Percentiles rank a stretch among this genome's conserved stretches.
Evolutionary conservation across 2,329 filamentous ascomycete species (phyloP).

Genomic region (Phialophora tarda): DNA sequence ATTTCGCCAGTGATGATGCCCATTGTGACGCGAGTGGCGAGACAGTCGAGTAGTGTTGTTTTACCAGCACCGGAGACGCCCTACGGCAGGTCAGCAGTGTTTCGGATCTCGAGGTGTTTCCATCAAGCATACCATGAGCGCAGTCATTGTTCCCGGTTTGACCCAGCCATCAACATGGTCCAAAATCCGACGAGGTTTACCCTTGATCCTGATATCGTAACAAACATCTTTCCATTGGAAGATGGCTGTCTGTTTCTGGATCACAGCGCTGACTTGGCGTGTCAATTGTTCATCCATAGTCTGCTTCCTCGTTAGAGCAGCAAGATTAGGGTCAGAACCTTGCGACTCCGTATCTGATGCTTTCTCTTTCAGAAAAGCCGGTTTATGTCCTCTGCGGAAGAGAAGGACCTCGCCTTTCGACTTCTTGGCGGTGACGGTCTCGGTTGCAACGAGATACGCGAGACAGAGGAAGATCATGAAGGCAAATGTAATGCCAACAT

Average conservation of each 20-base stretch:
- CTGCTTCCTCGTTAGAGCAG: constrained; percentile 23
- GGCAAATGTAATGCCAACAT: constrained; percentile 71
- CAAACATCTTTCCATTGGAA: constrained; percentile 87
- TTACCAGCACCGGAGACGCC: constrained; percentile 88
- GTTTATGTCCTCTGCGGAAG: constrained; percentile 71
- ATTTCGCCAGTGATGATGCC: constrained; percentile 87
- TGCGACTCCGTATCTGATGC: constrained; percentile 22
- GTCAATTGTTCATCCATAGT: constrained; percentile 24
- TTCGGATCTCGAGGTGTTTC: neutral
- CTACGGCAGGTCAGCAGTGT: constrained; percentile 13
- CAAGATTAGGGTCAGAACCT: constrained; percentile 21
- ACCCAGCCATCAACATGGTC: constrained; percentile 91
- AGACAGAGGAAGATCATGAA: constrained; percentile 68
- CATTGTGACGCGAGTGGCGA: constrained; percentile 85
- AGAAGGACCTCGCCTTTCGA: constrained; percentile 78
- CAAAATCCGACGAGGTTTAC: constrained; percentile 73
- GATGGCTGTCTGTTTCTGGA: constrained; percentile 69
- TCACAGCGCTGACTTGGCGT: constrained; percentile 28
- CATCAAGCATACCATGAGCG: constrained; percentile 67
- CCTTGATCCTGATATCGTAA: constrained; percentile 82
- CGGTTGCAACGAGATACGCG: constrained; percentile 67
- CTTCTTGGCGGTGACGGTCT: constrained; percentile 69
- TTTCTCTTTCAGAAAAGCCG: constrained; percentile 47
- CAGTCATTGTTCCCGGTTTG: constrained; percentile 88
- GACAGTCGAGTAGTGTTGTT: constrained; percentile 83